Conservation (phyloP, 2,329 filamentous ascomycete genomes). For the Cordyceps javanica region DNA sequence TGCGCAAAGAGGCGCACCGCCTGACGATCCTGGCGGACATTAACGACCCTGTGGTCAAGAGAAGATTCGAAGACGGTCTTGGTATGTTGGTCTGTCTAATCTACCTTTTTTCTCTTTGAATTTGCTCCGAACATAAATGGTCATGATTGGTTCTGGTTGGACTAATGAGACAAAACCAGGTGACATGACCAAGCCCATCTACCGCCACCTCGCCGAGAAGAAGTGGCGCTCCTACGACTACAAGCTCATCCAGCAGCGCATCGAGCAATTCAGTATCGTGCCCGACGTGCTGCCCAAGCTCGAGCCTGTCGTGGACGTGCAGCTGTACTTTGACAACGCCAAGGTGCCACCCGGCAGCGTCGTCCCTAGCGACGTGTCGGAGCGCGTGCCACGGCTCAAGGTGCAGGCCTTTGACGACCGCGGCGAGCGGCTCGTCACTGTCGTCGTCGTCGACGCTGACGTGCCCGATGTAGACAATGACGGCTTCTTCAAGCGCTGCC, state of each 20-base stretch:
- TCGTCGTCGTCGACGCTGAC: constrained; percentile 85
- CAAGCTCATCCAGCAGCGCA: constrained; percentile 74
- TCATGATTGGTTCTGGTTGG: constrained; percentile 19
- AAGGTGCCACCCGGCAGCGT: constrained; percentile 71
- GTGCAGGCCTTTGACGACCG: constrained; percentile 81
- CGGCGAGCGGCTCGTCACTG: constrained; percentile 73
- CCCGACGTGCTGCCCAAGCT: constrained; percentile 82
- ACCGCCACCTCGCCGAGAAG: constrained; percentile 77
- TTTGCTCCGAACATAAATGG: not conserved
- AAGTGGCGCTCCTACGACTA: constrained; percentile 85
- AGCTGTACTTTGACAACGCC: constrained; percentile 68
- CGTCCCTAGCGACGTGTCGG: constrained; percentile 67
- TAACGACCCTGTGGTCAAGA: constrained; percentile 91
- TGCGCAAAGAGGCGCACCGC: constrained; percentile 52
- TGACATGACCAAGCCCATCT: constrained; percentile 95
- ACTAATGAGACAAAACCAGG: constrained; percentile 42
- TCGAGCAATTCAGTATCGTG: constrained; percentile 78
- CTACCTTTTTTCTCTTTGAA: not conserved
- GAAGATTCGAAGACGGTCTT: constrained; percentile 83
- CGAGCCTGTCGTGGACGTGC: constrained; percentile 71
- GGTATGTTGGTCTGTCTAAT: constrained; percentile 47
- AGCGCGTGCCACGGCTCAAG: constrained; percentile 65
- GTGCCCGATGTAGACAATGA: constrained; percentile 75
- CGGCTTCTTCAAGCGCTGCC: constrained; percentile 72
- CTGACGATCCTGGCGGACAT: constrained; percentile 89